Evolutionary conservation across 2,329 filamentous ascomycete species (phyloP).

Genomic region (Pestalotiopsis sp.): DNA sequence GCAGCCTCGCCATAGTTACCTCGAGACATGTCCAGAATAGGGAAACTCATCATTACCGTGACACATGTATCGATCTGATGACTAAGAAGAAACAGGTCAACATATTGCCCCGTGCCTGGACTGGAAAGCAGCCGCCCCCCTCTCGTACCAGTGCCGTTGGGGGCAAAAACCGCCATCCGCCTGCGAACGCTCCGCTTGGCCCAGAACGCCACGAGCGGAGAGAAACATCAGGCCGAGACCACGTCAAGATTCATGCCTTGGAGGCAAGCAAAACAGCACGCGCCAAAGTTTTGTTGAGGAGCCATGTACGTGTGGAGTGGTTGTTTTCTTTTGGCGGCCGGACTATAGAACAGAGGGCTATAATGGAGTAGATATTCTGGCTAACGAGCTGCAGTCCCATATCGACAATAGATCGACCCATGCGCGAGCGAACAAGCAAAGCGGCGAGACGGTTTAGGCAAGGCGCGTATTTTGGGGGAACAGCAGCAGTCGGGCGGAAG

Average conservation of each 20-base stretch:
- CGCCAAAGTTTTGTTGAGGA: not conserved
- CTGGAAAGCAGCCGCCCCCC: not conserved
- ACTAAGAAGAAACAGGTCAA: not conserved
- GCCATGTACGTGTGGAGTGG: not conserved
- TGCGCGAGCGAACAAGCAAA: not conserved
- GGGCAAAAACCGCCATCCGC: too few relatives aligned
- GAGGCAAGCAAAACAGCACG: not conserved
- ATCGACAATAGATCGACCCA: not conserved
- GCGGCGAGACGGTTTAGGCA: not conserved
- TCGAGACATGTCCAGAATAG: not conserved
- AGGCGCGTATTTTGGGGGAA: not conserved
- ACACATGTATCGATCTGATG: not conserved
- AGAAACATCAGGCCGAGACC: not conserved
- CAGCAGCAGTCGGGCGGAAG: not conserved
- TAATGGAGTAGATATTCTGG: not conserved
- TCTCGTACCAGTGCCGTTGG: not conserved
- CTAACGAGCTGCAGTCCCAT: conserved; percentile 2
- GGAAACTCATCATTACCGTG: not conserved
- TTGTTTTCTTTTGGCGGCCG: not conserved
- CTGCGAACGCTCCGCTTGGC: not conserved
- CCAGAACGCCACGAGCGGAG: not conserved
- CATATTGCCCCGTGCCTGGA: not conserved
- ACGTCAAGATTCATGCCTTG: not conserved
- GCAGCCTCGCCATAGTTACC: not conserved
- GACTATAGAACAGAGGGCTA: not conserved